A percentile compares a stretch with the other conserved stretches of the same genome.
Conservation (phyloP, 495 filamentous ascomycete genomes). For the Aspergillus haitiensis region DNA sequence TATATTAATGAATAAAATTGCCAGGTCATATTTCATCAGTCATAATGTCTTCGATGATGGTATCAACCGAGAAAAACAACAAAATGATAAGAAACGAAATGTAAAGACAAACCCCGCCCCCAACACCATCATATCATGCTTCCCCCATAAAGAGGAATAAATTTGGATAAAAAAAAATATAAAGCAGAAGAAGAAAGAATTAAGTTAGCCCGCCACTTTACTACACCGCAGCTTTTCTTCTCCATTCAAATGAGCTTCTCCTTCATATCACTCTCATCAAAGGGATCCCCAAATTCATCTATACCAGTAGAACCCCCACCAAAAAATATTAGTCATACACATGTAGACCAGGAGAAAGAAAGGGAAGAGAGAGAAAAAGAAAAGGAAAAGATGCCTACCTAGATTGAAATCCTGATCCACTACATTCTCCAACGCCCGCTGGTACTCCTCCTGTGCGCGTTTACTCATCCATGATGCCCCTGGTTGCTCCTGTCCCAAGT, state of each 20-base stretch:
- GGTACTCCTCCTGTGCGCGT: slow-evolving; percentile 61
- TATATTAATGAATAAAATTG: not conserved
- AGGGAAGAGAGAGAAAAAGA: not conserved
- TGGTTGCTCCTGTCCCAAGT: slow-evolving; percentile 25
- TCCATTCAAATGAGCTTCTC: slow-evolving; percentile 51
- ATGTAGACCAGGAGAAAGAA: not conserved
- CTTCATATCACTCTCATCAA: slow-evolving; percentile 63
- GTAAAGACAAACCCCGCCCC: slow-evolving; percentile 10
- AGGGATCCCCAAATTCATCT: slow-evolving; percentile 57
- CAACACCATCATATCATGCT: slow-evolving; percentile 5
- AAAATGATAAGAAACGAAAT: not conserved
- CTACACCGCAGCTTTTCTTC: not conserved
- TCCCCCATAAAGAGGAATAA: not conserved
- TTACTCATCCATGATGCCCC: slow-evolving; percentile 59
- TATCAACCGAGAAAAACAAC: not conserved
- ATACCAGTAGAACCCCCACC: not conserved
- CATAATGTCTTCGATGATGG: slow-evolving; percentile 19
- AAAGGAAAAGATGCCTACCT: slow-evolving; percentile 27
- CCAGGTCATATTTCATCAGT: slow-evolving; percentile 36
- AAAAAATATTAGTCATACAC: not conserved
- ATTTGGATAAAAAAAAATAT: slow-evolving; percentile 1
- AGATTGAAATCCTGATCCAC: slow-evolving; percentile 51
- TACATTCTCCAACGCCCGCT: slow-evolving; percentile 48
- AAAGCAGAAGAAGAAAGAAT: not conserved
- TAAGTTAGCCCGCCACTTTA: slow-evolving; percentile 8